Base-by-base conservation (phyloP, 805 yeast genomes). In the Danielozyma ontarioensis region DNA sequence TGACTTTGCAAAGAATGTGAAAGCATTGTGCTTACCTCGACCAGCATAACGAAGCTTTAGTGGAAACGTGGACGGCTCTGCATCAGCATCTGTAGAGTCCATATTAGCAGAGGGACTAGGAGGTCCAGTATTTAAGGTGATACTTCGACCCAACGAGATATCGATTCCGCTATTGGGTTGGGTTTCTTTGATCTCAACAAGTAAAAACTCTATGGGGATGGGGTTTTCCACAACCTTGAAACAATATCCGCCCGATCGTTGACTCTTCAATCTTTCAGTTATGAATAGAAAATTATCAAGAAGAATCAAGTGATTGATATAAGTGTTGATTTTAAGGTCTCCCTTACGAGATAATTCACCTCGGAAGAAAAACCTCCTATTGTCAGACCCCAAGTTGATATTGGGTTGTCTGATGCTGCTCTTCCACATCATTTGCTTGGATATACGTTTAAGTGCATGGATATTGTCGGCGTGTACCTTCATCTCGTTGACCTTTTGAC, bases 201-300 rank as follows among this genome's bases (percentile, higher is more conserved):
- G 64, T 27, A 80, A 49, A 40, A 74, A 76, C 44, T 75, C 82
- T 17, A 77, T 63, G 0, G 83, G 80, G 7, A 79, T 73, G 1
- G 86, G 85, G 28, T 64, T 65, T 44, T 78, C 85, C 8, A 64
- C 50, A 0, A 79, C 68, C 41, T 67, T 47, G 36, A 51, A 62
- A 11, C 40, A 68, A 33, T 51, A 67, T 13, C 44, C 24, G 30
- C 34, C 56, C 10, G 44, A 45, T 8, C 53, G 40, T 6, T 62
- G 71, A 28, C 68, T 72, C 6, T 64, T 62, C 2, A 72, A 54
- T 29, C 67, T 68, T 26, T 85, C 80, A 1, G 85, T 79, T 1
- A 86, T 70, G 21, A 86, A 49, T 28, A 86, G 56, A 45, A 69
- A 83, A 47, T 86, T 83, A 50, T 86, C 95, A 33, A 86, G 57